Percentiles rank a stretch among this genome's conserved stretches.
Evolutionary conservation across 2,329 filamentous ascomycete species (phyloP).

Genomic region (Byssothecium circinans): DNA sequence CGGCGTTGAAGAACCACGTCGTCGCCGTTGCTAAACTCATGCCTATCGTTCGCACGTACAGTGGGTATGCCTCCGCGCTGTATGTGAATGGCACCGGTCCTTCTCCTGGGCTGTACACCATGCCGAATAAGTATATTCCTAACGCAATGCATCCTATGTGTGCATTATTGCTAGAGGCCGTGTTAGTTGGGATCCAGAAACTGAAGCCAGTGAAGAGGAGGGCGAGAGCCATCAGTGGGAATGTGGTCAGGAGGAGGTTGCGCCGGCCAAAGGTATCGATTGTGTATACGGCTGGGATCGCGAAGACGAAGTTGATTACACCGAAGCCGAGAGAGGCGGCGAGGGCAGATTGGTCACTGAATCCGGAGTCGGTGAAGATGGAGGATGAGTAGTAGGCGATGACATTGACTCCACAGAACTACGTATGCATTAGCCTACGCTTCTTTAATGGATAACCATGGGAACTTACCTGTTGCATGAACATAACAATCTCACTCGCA

Average conservation of each 20-base stretch:
- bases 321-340: slow-evolving; percentile 33
- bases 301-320: slow-evolving; percentile 26
- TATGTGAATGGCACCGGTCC: slow-evolving; percentile 30
- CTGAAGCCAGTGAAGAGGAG: slow-evolving; percentile 31
- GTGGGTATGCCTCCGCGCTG: slow-evolving; percentile 45
- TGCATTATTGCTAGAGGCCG: slow-evolving; percentile 1
- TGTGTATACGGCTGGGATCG: slow-evolving; percentile 30
- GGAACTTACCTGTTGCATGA: slow-evolving; percentile 31
- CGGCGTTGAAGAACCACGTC: slow-evolving; percentile 59
- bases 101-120: slow-evolving; percentile 33
- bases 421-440: not conserved
- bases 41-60: slow-evolving; percentile 43
- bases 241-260: slow-evolving; percentile 28
- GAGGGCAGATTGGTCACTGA: slow-evolving; percentile 23
- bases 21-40: slow-evolving; percentile 50
- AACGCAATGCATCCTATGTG: slow-evolving; percentile 34
- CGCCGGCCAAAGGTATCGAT: slow-evolving; percentile 36
- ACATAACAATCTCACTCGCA: slow-evolving; percentile 38
- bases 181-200: slow-evolving; percentile 17
- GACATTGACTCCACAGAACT: slow-evolving; percentile 33
- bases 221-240: slow-evolving; percentile 29
- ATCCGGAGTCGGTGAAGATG: slow-evolving; percentile 61
- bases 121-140: slow-evolving; percentile 47
- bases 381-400: slow-evolving; percentile 45
- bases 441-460: not conserved